A percentile compares a stretch with the other conserved stretches of the same genome.
phyloP scores from a whole-genome alignment of 1,284 basidiomycete genomes.

The Ustilago esculenta region DNA sequence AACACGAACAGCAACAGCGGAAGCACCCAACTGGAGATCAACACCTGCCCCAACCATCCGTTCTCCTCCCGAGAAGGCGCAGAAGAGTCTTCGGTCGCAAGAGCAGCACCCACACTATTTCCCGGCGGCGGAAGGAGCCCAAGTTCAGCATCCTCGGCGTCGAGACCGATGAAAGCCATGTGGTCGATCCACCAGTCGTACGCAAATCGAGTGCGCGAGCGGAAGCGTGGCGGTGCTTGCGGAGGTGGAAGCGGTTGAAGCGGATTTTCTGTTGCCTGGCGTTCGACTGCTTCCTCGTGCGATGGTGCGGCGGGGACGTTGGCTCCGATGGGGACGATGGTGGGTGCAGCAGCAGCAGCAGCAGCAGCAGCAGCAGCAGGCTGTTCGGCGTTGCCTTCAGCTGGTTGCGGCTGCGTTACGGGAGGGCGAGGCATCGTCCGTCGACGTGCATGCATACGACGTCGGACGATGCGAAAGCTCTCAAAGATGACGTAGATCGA shows the following conservation, averaged over 20 bases:
- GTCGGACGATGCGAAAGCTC: constrained; percentile 33
- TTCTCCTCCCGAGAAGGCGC: background rate
- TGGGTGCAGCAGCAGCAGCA: background rate
- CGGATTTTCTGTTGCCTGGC: constrained; percentile 14
- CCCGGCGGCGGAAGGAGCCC: constrained; percentile 26
- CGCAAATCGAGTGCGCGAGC: constrained; percentile 12
- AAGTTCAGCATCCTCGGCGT: constrained; percentile 46
- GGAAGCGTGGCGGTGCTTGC: constrained; percentile 22
- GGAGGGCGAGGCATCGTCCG: constrained; percentile 2
- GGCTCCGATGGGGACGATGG: constrained; percentile 10
- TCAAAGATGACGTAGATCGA: constrained; percentile 41
- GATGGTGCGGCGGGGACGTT: constrained; percentile 21
- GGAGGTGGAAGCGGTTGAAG: constrained; percentile 29
- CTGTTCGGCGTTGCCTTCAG: too few relatives aligned
- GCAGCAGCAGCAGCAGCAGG: background rate
- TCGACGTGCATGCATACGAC: constrained; percentile 24
- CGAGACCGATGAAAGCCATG: constrained; percentile 43
- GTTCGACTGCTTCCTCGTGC: constrained; percentile 20
- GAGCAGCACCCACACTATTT: background rate
- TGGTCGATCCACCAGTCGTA: constrained; percentile 45
- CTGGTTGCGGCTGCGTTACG: background rate
- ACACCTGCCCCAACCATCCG: background rate
- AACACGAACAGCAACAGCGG: constrained; percentile 41
- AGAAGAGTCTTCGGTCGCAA: background rate
- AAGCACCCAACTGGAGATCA: constrained; percentile 18